Base-by-base conservation (phyloP, 169 alveolate genomes). In the Neospora caninum region DNA sequence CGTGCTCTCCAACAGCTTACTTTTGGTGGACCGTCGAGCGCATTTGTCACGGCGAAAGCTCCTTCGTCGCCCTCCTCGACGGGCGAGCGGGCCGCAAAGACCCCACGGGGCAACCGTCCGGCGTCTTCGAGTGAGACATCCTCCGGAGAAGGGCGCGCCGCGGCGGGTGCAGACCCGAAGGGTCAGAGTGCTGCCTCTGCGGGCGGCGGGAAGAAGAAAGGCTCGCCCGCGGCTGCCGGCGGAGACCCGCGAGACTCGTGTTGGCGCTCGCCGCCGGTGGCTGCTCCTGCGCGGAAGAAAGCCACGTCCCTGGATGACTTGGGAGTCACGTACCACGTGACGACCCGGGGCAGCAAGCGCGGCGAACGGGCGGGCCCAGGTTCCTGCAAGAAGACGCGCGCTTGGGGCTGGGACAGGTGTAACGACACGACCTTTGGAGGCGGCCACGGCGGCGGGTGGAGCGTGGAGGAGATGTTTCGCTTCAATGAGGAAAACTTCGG, bases 401-500 rank as follows among this genome's bases (percentile, higher is more conserved):
- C 88, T 58, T 7, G 86, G 78, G 92, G 64, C 16, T 94, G 43
- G 39, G 96, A 95, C 54, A 93, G 94, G 2, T 89, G 94, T 41
- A 95, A 96, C 70, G 93, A 95, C 58, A 92, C 96, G 83, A 96
- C 98, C 10, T 96, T 96, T 94, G 98, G 98, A 20, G 92, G 94
- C 43, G 96, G 93, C 49, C 97, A 95, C 73, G 96, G 96, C 42
- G 92, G 95, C 53, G 98, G 98, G 4, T 97, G 99, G 99, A 96
- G 96, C 80, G 98, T 97, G 0, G 98, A 97, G 84, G 99, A 97
- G 58, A 97, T 97, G 99, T 97, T 97, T 95, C 96, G 97, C 88
- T 95, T 97, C 88, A 97, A 97, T 95, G 97, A 94, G 64, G 97
- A 97, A 92, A 97, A 97, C 78, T 97, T 97, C 94, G 98, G 98